Percentiles rank a stretch among this genome's conserved stretches.
Conservation (phyloP, 805 yeast species). For the Hanseniaspora thailandica region DNA sequence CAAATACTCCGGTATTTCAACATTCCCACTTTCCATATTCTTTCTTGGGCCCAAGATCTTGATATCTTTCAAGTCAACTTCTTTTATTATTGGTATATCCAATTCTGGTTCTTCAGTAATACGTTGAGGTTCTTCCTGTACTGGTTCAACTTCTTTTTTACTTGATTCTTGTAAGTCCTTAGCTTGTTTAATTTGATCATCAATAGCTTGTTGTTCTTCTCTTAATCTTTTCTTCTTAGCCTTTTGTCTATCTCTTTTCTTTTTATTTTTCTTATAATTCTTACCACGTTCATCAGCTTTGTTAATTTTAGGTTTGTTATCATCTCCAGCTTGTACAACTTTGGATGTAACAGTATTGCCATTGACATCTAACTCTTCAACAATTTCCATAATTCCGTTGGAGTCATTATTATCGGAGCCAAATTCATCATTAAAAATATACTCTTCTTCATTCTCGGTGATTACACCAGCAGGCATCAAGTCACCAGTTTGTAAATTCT, state of each 20-base stretch:
- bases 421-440: conserved; percentile 4
- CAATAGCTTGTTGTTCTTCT: not conserved
- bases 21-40: conserved; percentile 3
- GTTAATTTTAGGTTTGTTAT: not conserved
- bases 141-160: not conserved
- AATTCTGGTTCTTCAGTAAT: not conserved
- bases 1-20: conserved; percentile 7
- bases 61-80: conserved; percentile 15
- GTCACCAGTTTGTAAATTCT: conserved; percentile 9
- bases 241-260: conserved; percentile 3
- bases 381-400: conserved; percentile 43
- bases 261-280: conserved; percentile 11
- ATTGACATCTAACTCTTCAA: conserved; percentile 55
- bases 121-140: not conserved
- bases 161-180: not conserved
- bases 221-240: conserved; percentile 2
- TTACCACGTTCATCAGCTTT: conserved; percentile 3
- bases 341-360: conserved; percentile 27
- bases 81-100: conserved; percentile 14
- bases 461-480: conserved; percentile 12
- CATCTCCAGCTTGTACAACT: not conserved
- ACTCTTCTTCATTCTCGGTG: not conserved
- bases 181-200: not conserved
- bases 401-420: conserved; percentile 16
- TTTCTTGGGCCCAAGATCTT: conserved; percentile 12